Base-by-base conservation (phyloP, 768 basidiomycete species). In the Astraeus odoratus region DNA sequence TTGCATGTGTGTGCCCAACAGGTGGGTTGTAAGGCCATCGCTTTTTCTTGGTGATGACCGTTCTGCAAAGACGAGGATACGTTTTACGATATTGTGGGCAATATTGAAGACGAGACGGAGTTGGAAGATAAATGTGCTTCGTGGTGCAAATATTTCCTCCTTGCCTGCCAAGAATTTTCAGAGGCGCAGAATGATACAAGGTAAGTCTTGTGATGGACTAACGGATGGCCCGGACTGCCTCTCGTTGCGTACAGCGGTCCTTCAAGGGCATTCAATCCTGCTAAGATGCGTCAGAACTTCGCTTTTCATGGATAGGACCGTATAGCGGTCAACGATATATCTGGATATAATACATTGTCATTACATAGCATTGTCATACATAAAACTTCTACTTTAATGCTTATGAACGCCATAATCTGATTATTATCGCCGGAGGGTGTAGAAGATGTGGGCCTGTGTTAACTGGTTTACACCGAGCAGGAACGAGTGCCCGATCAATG, bases 221-320 rank as follows among this genome's bases (percentile, higher is more conserved):
- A 12, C 16, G 16, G n/a, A 7, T 23, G 16, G 18, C 39, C 31
- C 44, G 30, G 57, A 37, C 15, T 37, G 19, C 12, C 13, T 13
- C 15, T n/a, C 42, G 42, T 23, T 52, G 44, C 41, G 31, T 25
- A 5, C 30, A 41, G 39, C 26, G 12, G 26, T 29, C 15, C 8
- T 7, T 20, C 22, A 3, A 44, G 33, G 38, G 19, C 42, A 5
- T 58, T 67, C 13, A 56, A 59, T 42, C 42, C 55, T 8, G 42
- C 46, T 39, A 50, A 51, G 27, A 43, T 73, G 45, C 62, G 57
- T 29, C 59, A 58, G 4, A 57, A 59, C 19, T 71, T 63, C 51
- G 62, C 57, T 8, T 73, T 55, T 41, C 44, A 51, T 8, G 61
- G 54, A 48, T 61, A 31, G 58, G 12, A 3, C 26, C 9, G 8